Conservation (phyloP, 345 rosid genomes). For the Salix caprea region DNA sequence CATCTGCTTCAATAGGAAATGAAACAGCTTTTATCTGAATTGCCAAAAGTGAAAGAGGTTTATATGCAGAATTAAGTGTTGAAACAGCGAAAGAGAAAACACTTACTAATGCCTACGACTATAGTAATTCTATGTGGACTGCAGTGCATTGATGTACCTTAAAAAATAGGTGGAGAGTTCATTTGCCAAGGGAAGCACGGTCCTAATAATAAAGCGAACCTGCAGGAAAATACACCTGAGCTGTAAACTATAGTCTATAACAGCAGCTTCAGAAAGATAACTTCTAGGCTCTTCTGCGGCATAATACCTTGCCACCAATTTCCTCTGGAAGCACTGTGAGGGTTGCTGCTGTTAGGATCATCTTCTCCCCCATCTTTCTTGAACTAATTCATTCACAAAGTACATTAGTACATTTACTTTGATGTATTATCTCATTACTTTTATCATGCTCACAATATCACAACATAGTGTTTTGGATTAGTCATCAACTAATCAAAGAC, state of each 20-base stretch:
- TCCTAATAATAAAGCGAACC: slow-evolving; percentile 84
- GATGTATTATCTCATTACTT: neutral
- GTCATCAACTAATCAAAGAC: slow-evolving; percentile 20
- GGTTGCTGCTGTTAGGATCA: slow-evolving; percentile 53
- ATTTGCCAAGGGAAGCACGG: slow-evolving; percentile 21
- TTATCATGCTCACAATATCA: neutral
- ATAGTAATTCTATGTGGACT: too few relatives aligned
- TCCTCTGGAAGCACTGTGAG: slow-evolving; percentile 72
- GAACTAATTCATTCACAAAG: slow-evolving; percentile 29
- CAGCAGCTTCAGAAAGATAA: neutral
- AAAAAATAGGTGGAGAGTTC: slow-evolving; percentile 26
- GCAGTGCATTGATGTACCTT: slow-evolving; percentile 10
- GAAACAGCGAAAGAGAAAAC: too few relatives aligned
- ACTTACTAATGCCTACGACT: too few relatives aligned
- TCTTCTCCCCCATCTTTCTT: slow-evolving; percentile 57
- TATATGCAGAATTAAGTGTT: too few relatives aligned
- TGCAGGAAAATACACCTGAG: slow-evolving; percentile 28
- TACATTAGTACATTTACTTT: neutral
- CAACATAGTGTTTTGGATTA: slow-evolving; percentile 1
- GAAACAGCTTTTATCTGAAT: neutral
- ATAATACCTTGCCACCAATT: slow-evolving; percentile 90
- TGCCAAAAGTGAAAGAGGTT: neutral
- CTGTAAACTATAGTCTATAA: slow-evolving; percentile 3
- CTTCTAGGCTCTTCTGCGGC: neutral
- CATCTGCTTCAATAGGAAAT: neutral